These are phyloP conservation scores for Mesembryanthemum crystallinum DNA, from an alignment of 148 eudicot species.

Conservation along the genomic window DNA sequence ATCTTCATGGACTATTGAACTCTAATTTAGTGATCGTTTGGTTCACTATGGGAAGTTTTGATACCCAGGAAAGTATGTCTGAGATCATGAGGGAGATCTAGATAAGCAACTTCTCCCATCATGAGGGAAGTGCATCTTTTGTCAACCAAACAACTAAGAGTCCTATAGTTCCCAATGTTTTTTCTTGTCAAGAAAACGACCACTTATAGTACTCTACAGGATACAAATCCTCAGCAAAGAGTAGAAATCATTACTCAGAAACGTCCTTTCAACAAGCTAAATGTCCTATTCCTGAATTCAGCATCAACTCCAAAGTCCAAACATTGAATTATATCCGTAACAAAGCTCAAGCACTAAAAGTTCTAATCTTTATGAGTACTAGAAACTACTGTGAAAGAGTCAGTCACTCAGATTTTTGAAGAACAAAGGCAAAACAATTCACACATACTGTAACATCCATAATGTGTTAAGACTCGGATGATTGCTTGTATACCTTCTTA, in stretches of 20 bases:
- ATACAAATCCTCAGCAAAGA: background rate
- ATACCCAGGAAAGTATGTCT: too few relatives aligned
- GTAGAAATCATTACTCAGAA: background rate
- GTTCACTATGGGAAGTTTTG: too few relatives aligned
- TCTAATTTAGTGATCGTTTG: background rate
- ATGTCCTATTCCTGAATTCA: background rate
- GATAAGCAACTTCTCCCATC: too few relatives aligned
- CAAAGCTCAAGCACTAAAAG: background rate
- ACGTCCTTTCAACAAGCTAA: background rate
- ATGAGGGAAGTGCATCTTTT: too few relatives aligned
- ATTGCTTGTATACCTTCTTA: slow-evolving; percentile 63
- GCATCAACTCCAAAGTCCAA: background rate
- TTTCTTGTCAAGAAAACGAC: too few relatives aligned
- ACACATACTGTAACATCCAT: background rate
- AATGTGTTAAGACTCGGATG: background rate
- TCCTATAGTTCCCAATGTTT: too few relatives aligned
- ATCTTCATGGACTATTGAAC: background rate
- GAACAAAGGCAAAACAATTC: background rate
- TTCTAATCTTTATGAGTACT: too few relatives aligned
- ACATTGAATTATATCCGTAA: too few relatives aligned
- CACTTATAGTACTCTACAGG: background rate
- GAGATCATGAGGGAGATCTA: too few relatives aligned
- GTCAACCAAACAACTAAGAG: too few relatives aligned
- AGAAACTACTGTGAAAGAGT: background rate
- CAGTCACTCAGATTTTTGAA: background rate